These are phyloP conservation scores for Citrullus amarus DNA, from an alignment of 306 rosid genomes.

Conservation along the genomic window DNA sequence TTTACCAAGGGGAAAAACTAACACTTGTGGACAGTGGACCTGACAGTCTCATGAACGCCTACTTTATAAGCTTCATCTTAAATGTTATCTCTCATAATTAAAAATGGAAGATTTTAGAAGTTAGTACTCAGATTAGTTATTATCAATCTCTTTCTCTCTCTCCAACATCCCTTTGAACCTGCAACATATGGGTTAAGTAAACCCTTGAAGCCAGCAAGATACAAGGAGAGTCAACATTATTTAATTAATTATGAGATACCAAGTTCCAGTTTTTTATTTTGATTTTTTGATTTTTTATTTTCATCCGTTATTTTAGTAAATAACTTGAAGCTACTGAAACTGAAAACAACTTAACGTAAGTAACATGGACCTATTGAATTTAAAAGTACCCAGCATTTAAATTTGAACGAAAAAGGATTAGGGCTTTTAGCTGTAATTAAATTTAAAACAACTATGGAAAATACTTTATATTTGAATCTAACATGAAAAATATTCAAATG, in stretches of 20 bases:
- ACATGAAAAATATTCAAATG: not conserved
- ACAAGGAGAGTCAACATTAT: not conserved
- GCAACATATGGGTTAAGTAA: not conserved
- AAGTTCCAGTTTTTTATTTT: not conserved
- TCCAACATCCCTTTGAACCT: not conserved
- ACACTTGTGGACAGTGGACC: not conserved
- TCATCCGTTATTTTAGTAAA: not conserved
- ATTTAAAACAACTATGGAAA: not conserved
- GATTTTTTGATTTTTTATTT: not conserved
- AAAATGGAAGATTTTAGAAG: not conserved
- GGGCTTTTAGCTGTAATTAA: not conserved
- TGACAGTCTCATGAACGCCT: not conserved
- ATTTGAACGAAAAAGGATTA: not conserved
- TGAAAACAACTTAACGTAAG: not conserved
- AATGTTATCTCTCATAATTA: not conserved
- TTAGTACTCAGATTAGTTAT: not conserved
- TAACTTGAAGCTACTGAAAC: not conserved
- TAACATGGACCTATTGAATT: not conserved
- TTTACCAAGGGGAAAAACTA: not conserved
- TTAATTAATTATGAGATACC: not conserved
- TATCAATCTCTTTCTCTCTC: not conserved
- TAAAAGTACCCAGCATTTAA: not conserved
- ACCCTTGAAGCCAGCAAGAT: not conserved
- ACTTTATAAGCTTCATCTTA: not conserved
- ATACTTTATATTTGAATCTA: not conserved